These are phyloP conservation scores for Chaetomium sp. DNA, from an alignment of 2,329 filamentous ascomycete genomes.

Conservation along the genomic window DNA sequence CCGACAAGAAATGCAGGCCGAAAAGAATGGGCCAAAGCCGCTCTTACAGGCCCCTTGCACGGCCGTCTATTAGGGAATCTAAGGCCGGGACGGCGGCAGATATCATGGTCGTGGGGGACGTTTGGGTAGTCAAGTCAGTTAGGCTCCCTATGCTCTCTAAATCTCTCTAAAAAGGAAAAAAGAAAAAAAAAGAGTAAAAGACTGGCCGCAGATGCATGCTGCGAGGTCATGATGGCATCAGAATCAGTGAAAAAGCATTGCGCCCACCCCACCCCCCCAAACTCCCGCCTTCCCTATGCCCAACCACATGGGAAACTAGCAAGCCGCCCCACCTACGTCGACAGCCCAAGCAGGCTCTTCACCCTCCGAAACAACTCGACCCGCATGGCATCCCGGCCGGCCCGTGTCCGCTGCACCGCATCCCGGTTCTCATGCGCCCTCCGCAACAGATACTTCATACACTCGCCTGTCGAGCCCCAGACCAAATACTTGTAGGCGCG, in stretches of 20 bases:
- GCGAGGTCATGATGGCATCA: conserved; percentile 1
- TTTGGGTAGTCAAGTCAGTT: not conserved
- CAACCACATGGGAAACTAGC: not conserved
- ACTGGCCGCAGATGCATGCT: not conserved
- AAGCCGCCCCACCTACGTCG: conserved; percentile 11
- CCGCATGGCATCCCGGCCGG: conserved; percentile 64
- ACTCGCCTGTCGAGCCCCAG: conserved; percentile 74
- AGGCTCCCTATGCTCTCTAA: not conserved
- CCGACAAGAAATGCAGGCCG: too few species aligned
- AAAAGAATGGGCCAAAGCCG: not conserved
- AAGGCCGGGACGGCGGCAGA: not conserved
- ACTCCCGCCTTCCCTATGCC: not conserved
- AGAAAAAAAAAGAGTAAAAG: not conserved
- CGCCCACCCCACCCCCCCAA: too few species aligned
- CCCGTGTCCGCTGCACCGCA: conserved; percentile 64
- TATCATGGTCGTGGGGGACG: not conserved
- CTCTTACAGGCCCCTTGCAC: not conserved
- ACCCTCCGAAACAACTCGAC: conserved; percentile 60
- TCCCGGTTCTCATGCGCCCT: conserved; percentile 75
- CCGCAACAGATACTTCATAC: conserved; percentile 78
- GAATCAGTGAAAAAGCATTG: not conserved
- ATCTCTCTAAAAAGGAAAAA: too few species aligned
- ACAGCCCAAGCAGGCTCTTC: conserved; percentile 47
- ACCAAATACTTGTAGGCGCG: conserved; percentile 67
- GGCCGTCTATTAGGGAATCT: not conserved